Percentiles rank a stretch among this genome's conserved stretches.
Conservation (phyloP, 208 protist genomes). For the Wallacemonas sp. region DNA sequence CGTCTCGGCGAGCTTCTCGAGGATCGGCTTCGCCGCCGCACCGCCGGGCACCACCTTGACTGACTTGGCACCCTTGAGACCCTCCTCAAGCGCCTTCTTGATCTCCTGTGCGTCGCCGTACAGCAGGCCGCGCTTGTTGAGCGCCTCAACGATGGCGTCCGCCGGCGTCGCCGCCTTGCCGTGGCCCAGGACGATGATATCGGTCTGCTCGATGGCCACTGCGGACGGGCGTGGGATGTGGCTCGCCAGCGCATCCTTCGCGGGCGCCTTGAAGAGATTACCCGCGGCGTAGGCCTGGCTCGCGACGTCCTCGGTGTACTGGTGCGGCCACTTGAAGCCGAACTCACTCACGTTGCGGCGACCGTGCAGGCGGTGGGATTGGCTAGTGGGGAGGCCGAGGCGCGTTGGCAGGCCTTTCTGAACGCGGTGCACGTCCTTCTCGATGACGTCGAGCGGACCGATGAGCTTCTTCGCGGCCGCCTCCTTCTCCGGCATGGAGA, state of each 20-base stretch:
- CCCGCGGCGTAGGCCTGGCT: constrained; percentile 64
- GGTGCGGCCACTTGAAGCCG: constrained; percentile 77
- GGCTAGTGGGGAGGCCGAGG: constrained; percentile 55
- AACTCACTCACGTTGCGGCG: constrained; percentile 77
- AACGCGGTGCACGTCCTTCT: constrained; percentile 54
- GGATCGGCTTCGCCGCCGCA: constrained; percentile 23
- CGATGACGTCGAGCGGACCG: constrained; percentile 56
- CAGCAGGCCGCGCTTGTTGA: constrained; percentile 52
- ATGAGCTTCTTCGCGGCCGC: background rate
- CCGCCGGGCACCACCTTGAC: constrained; percentile 53
- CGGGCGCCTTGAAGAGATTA: constrained; percentile 69
- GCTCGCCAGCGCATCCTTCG: constrained; percentile 40
- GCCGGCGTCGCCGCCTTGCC: constrained; percentile 36
- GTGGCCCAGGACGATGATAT: constrained; percentile 67
- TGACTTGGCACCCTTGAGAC: constrained; percentile 41
- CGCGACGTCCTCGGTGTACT: constrained; percentile 69
- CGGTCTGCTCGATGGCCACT: constrained; percentile 42
- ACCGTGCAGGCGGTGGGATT: constrained; percentile 75
- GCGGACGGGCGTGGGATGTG: constrained; percentile 55
- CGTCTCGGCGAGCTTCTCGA: constrained; percentile 38
- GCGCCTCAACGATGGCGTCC: constrained; percentile 41
- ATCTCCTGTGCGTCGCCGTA: constrained; percentile 75
- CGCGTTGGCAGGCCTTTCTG: constrained; percentile 70
- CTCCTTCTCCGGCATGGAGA: constrained; percentile 36
- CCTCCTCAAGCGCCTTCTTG: constrained; percentile 35